phyloP scores from a whole-genome alignment of 257 asterid species.

The Ocimum tenuiflorum region DNA sequence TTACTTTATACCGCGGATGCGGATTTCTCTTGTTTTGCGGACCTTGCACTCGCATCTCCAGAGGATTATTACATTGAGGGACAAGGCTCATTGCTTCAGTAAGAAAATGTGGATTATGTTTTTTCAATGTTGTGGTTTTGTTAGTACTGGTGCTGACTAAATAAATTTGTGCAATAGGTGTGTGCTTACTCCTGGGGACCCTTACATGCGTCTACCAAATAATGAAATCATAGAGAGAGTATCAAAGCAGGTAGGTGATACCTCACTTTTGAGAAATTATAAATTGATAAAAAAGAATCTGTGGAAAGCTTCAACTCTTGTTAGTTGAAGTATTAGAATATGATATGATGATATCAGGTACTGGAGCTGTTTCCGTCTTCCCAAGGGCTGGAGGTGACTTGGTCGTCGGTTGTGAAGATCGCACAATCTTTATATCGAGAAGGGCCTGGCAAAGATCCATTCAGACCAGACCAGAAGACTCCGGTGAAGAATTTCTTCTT shows the following conservation, averaged over 20 bases:
- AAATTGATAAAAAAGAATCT: too few species aligned
- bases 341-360: slow-evolving; percentile 41
- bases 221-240: slow-evolving; percentile 85
- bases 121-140: neutral
- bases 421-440: slow-evolving; percentile 93
- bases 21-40: slow-evolving; percentile 97
- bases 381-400: slow-evolving; percentile 82
- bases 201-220: slow-evolving; percentile 91
- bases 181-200: slow-evolving; percentile 97
- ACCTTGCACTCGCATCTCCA: slow-evolving; percentile 92
- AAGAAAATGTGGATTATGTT: slow-evolving; percentile 23
- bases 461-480: slow-evolving; percentile 96
- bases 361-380: slow-evolving; percentile 87
- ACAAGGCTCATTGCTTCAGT: slow-evolving; percentile 98
- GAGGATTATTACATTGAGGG: slow-evolving; percentile 87
- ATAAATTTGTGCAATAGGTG: slow-evolving; percentile 42
- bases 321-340: too few species aligned
- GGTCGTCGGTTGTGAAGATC: slow-evolving; percentile 97
- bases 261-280: too few species aligned
- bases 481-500: slow-evolving; percentile 90
- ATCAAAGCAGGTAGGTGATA: slow-evolving; percentile 62
- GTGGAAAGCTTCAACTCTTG: too few species aligned
- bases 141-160: neutral
- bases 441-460: slow-evolving; percentile 96
- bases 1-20: slow-evolving; percentile 96